Evolutionary conservation across 1,284 basidiomycete genomes (phyloP).

Genomic region (Trametes pubescens): DNA sequence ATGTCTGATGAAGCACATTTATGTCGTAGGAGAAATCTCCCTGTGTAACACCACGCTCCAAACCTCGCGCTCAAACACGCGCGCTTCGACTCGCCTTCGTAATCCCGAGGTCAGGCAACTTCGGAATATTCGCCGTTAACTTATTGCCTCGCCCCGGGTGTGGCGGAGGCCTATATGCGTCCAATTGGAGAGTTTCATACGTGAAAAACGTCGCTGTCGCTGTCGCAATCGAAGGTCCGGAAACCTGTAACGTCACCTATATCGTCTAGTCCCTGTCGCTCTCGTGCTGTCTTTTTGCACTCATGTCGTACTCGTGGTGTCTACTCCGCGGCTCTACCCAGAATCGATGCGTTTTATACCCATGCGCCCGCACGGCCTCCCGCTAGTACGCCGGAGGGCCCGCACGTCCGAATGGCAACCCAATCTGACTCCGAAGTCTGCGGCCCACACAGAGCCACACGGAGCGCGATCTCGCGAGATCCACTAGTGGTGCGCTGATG

Average conservation of each 20-base stretch:
- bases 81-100: slow-evolving; percentile 2
- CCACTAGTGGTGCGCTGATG: slow-evolving; percentile 4
- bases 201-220: slow-evolving; percentile 1
- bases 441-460: neutral
- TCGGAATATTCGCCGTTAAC: slow-evolving; percentile 15
- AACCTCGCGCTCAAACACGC: neutral
- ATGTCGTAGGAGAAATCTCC: slow-evolving; percentile 24
- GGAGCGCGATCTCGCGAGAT: slow-evolving; percentile 3
- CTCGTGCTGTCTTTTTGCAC: neutral
- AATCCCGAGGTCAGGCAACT: slow-evolving; percentile 25
- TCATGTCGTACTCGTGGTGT: neutral
- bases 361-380: neutral
- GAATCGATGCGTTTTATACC: neutral
- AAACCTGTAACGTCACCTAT: neutral
- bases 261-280: neutral
- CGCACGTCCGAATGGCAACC: neutral
- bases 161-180: slow-evolving; percentile 20
- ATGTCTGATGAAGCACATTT: neutral
- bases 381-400: neutral
- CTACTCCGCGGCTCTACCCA: neutral
- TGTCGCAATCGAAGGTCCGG: slow-evolving; percentile 1
- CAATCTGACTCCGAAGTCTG: slow-evolving; percentile 5
- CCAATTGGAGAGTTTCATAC: slow-evolving; percentile 5
- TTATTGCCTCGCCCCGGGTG: slow-evolving; percentile 30
- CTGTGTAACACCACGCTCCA: slow-evolving; percentile 2